Percentiles rank a stretch among this genome's conserved stretches.
These are phyloP conservation scores for Camellia oleifera DNA, from an alignment of 179 eudicot species.

Conservation along the genomic window DNA sequence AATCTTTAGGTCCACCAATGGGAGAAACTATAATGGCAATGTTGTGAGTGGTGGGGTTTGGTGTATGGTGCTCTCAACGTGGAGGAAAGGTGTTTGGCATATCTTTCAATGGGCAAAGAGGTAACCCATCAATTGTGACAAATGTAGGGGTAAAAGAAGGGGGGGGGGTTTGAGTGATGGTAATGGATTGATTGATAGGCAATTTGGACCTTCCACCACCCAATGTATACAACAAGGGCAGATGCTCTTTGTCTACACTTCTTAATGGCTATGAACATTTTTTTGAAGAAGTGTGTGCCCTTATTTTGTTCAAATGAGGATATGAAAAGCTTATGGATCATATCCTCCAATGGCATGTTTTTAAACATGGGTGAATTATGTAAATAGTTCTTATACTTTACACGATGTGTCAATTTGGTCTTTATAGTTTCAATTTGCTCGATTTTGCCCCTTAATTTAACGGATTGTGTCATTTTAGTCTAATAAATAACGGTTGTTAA, in stretches of 20 bases:
- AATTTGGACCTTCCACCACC: conserved; percentile 8
- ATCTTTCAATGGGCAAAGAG: not conserved
- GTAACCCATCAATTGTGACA: not conserved
- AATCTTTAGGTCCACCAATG: not conserved
- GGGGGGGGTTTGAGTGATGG: not conserved
- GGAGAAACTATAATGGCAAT: not conserved
- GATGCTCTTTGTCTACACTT: not conserved
- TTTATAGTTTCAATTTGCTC: no score
- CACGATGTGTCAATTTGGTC: no score
- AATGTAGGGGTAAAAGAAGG: not conserved
- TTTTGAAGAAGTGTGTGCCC: not conserved
- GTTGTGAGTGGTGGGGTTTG: not conserved
- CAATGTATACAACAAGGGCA: not conserved
- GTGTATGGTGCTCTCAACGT: not conserved
- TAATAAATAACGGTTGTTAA: no score
- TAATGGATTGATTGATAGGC: conserved; percentile 8
- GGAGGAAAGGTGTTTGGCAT: not conserved
- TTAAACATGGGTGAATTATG: no score
- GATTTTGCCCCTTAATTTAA: no score
- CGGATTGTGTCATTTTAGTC: no score
- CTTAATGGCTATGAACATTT: not conserved
- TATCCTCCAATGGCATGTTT: no score
- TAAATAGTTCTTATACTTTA: no score
- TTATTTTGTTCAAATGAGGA: not conserved
- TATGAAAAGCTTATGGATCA: no score